Base-by-base conservation (phyloP, 139 green algal genomes). In the Medakamo hakoo region DNA sequence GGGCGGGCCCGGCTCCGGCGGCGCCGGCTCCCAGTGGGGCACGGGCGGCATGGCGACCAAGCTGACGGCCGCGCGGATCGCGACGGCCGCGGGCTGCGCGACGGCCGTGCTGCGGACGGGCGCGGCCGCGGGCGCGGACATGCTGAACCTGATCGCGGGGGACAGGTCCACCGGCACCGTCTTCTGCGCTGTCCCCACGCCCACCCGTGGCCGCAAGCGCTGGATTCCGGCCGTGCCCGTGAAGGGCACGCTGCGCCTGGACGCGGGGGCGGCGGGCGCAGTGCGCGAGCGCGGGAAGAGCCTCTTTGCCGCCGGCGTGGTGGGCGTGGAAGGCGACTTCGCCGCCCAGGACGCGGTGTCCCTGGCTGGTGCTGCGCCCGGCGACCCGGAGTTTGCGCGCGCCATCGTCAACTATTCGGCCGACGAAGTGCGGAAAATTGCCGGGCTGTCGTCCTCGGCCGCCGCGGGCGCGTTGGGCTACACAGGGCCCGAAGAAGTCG, bases 41-140 rank as follows among this genome's bases (percentile, higher is more conserved):
- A 95, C 90, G 0, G 90, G 90, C 2, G 90, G 90, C 60, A 96
- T 96, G 90, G 80, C 78, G 27, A 96, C 90, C 55, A 96, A 96
- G 78, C 78, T 96, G 20, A 95, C 89, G 4, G 90, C 90, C 20
- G 90, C 87, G 4, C 79, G 86, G 57, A 90, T 96, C 58, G 89
- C 87, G 27, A 88, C 80, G 14, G 86, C 90, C 1, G 89, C 86
- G 0, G 90, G 89, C 28, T 87, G 77, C 70, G 80, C 78, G 52
- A 87, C 86, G 68, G 84, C 83, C 24, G 91, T 92, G 59, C 9
- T 52, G 40, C 40, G 16, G 9, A 16, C 9, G 40, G 40, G 9
- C 40, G 40, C 40, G 9, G 9, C 40, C 9, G 9, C 40, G 40
- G 16, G 40, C 9, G 40, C 77, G 31, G 69, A 64, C 30, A 81